Evolutionary conservation across 1,284 basidiomycete species (phyloP).

Genomic region (Melanopsichium pennsylvanicum): DNA sequence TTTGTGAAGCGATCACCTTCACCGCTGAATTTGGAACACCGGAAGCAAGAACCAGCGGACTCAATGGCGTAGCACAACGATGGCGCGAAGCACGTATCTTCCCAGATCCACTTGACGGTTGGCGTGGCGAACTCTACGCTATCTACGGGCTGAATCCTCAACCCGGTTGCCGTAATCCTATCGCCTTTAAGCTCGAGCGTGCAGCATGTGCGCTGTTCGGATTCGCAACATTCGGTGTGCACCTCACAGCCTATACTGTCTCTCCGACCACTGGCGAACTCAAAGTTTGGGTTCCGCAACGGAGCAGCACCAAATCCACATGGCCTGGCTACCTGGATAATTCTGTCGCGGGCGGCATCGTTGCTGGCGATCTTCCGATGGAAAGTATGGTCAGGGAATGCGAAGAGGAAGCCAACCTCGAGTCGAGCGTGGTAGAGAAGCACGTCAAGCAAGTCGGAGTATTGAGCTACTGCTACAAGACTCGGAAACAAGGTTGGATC

Average conservation of each 20-base stretch:
- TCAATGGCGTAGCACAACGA: slow-evolving; percentile 40
- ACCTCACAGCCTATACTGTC: slow-evolving; percentile 72
- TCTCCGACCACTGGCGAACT: slow-evolving; percentile 33
- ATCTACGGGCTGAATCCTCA: slow-evolving; percentile 47
- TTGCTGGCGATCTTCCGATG: slow-evolving; percentile 76
- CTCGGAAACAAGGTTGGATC: slow-evolving; percentile 69
- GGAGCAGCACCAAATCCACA: slow-evolving; percentile 86
- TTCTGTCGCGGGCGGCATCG: slow-evolving; percentile 70
- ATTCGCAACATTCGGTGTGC: slow-evolving; percentile 84
- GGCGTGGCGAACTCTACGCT: slow-evolving; percentile 59
- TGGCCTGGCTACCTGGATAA: slow-evolving; percentile 67
- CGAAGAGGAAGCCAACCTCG: slow-evolving; percentile 86
- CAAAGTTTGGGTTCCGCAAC: slow-evolving; percentile 84
- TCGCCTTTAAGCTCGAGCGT: slow-evolving; percentile 86
- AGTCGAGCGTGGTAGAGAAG: slow-evolving; percentile 72
- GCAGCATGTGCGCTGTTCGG: slow-evolving; percentile 88
- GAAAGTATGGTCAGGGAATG: slow-evolving; percentile 89
- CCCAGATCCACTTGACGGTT: slow-evolving; percentile 64
- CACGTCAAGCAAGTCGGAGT: slow-evolving; percentile 69
- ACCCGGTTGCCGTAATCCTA: slow-evolving; percentile 54
- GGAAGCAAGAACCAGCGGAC: slow-evolving; percentile 31
- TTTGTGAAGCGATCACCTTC: slow-evolving; percentile 37
- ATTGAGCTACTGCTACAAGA: slow-evolving; percentile 71
- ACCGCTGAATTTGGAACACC: slow-evolving; percentile 7
- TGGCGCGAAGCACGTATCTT: slow-evolving; percentile 47